Percentiles rank a stretch among this genome's conserved stretches.
Evolutionary conservation across 2,329 filamentous ascomycete species (phyloP).

Genomic region (Salinomyces thailandicus): DNA sequence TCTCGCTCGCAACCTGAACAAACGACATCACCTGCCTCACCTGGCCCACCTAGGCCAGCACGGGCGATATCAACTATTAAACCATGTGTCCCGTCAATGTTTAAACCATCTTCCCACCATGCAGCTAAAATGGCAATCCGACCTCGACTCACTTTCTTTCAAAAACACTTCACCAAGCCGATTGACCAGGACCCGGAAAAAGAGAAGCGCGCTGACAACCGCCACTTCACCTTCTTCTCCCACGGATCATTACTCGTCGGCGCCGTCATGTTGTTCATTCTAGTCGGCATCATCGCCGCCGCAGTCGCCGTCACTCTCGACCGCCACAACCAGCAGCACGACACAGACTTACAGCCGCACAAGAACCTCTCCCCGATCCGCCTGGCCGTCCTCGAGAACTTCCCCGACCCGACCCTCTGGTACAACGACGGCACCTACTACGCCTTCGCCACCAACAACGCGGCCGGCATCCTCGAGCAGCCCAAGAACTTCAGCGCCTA

Average conservation of each 20-base stretch:
- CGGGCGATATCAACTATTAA: conserved; percentile 4
- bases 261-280: conserved; percentile 10
- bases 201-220: conserved; percentile 3
- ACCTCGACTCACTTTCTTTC: conserved; percentile 14
- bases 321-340: neutral
- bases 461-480: conserved; percentile 19
- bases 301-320: conserved; percentile 14
- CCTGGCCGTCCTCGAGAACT: conserved; percentile 24
- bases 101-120: conserved; percentile 2
- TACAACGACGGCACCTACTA: conserved; percentile 27
- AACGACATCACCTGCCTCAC: too few relatives aligned
- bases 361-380: conserved; percentile 10
- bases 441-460: conserved; percentile 30
- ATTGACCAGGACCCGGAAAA: conserved; percentile 9
- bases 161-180: conserved; percentile 16
- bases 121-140: conserved; percentile 2
- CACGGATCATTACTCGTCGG: conserved; percentile 12
- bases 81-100: conserved; percentile 1
- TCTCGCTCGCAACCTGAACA: too few relatives aligned
- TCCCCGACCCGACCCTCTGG: conserved; percentile 29
- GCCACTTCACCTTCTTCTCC: conserved; percentile 20
- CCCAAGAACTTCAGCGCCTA: conserved; percentile 7
- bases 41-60: too few relatives aligned
- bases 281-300: conserved; percentile 16
- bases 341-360: neutral